Conservation (phyloP, 305 asterid species). For the Lippia alba region DNA sequence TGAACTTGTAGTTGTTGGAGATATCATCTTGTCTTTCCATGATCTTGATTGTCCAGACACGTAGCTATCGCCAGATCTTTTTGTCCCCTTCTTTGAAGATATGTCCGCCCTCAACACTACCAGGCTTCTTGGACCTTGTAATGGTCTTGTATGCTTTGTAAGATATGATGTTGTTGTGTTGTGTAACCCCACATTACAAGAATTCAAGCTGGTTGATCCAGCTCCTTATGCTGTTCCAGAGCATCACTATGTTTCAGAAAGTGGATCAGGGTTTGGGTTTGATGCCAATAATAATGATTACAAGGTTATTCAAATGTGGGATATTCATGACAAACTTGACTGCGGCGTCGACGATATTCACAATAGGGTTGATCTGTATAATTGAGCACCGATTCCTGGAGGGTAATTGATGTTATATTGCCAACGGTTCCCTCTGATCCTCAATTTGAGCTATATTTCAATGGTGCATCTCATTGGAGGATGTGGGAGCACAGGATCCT, state of each 20-base stretch:
- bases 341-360: background rate
- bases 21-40: background rate
- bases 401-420: background rate
- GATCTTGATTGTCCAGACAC: background rate
- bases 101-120: background rate
- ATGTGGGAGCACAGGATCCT: background rate
- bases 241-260: background rate
- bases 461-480: background rate
- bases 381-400: background rate
- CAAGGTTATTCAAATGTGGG: background rate
- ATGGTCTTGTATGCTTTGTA: background rate
- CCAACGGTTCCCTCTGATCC: background rate
- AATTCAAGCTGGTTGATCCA: background rate
- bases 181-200: background rate
- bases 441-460: background rate
- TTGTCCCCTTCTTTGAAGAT: background rate
- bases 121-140: background rate
- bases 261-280: background rate
- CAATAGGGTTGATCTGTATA: background rate
- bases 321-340: background rate
- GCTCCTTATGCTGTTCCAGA: background rate
- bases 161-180: too few species aligned
- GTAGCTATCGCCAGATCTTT: background rate
- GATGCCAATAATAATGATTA: background rate
- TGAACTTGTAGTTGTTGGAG: background rate